A percentile compares a stretch with the other conserved stretches of the same genome.
These are phyloP conservation scores for Pyronema domesticum DNA, from an alignment of 495 filamentous ascomycete genomes.

Conservation along the genomic window DNA sequence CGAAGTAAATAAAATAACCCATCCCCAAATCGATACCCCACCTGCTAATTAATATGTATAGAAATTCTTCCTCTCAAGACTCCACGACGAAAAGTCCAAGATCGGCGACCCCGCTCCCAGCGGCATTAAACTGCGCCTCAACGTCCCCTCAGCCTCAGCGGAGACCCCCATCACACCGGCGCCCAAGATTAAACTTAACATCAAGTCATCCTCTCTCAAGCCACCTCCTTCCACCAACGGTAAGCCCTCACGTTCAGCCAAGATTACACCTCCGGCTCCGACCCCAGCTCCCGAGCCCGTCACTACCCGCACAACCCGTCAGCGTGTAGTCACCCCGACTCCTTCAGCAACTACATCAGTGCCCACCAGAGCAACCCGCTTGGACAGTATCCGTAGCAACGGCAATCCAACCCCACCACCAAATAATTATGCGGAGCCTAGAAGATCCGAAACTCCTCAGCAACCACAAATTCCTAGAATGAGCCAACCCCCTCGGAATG, in stretches of 20 bases:
- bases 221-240: neutral
- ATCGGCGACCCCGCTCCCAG: conserved; percentile 23
- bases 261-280: neutral
- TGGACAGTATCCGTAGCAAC: too few species aligned
- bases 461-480: conserved; percentile 12
- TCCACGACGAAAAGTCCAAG: conserved; percentile 46
- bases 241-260: too few species aligned
- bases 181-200: conserved; percentile 61
- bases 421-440: too few species aligned
- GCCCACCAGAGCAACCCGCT: too few species aligned
- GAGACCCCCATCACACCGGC: conserved; percentile 39
- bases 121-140: conserved; percentile 23
- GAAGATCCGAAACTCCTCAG: too few species aligned
- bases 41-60: neutral
- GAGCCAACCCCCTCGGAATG: conserved; percentile 14
- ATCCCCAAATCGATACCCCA: neutral
- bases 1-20: conserved; percentile 36
- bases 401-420: too few species aligned
- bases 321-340: too few species aligned
- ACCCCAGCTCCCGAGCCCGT: too few species aligned
- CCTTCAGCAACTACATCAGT: too few species aligned
- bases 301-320: too few species aligned
- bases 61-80: conserved; percentile 41
- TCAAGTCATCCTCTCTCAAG: conserved; percentile 18
- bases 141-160: conserved; percentile 18